phyloP scores from a whole-genome alignment of 495 filamentous ascomycete genomes.

The Trichoderma asperelloides region DNA sequence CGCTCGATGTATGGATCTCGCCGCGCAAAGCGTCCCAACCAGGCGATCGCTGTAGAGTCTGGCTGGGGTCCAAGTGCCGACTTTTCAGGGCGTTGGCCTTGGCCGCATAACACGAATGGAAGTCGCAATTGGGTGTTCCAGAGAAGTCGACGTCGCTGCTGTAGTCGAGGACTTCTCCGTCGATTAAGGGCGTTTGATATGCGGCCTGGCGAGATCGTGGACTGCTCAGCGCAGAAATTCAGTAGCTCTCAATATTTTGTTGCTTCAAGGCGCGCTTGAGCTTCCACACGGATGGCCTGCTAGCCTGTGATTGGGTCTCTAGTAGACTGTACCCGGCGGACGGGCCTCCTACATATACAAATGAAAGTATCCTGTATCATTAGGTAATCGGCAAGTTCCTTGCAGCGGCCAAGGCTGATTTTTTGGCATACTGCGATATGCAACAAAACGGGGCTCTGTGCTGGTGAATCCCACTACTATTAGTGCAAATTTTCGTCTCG shows the following conservation, averaged over 20 bases:
- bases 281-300: background rate
- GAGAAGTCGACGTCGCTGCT: background rate
- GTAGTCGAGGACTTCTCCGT: background rate
- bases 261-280: slow-evolving; percentile 5
- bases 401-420: background rate
- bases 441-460: background rate
- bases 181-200: background rate
- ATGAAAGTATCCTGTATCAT: background rate
- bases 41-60: background rate
- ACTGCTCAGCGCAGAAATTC: background rate
- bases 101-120: background rate
- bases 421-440: background rate
- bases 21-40: background rate
- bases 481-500: background rate
- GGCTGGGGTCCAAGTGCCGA: slow-evolving; percentile 2
- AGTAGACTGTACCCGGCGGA: background rate
- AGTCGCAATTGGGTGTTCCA: background rate
- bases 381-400: background rate
- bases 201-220: background rate
- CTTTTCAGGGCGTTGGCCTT: background rate
- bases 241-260: slow-evolving; percentile 2
- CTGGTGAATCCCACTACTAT: background rate
- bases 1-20: background rate
- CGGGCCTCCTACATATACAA: background rate
- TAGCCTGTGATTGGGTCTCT: background rate